A percentile compares a stretch with the other conserved stretches of the same genome.
Conservation (phyloP, 805 yeast species). For the Candida golubevii region DNA sequence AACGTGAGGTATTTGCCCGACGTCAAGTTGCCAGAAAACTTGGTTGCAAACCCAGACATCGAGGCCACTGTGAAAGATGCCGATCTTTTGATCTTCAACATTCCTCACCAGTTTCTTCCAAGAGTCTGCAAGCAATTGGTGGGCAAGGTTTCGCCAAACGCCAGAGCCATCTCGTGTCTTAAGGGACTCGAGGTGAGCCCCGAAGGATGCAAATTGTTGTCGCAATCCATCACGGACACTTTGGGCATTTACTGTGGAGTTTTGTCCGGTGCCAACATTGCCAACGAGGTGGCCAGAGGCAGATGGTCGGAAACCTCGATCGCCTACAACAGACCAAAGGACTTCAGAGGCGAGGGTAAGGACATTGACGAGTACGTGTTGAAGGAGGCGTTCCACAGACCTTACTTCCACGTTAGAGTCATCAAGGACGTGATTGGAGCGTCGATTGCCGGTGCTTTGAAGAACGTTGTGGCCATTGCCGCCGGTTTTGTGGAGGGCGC, state of each 20-base stretch:
- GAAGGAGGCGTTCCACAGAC: constrained; percentile 43
- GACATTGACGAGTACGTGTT: constrained; percentile 39
- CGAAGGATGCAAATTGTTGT: constrained; percentile 41
- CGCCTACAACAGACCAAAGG: constrained; percentile 37
- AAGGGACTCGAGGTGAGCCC: constrained; percentile 44
- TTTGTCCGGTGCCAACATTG: constrained; percentile 46
- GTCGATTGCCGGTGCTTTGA: constrained; percentile 45
- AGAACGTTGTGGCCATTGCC: constrained; percentile 43
- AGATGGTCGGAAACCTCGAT: constrained; percentile 47
- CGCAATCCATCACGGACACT: constrained; percentile 40
- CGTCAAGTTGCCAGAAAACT: constrained; percentile 38
- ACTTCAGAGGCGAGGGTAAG: constrained; percentile 38
- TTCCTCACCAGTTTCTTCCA: constrained; percentile 44
- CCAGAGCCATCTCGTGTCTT: constrained; percentile 43
- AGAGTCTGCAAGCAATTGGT: constrained; percentile 35
- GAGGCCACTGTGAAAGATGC: constrained; percentile 37
- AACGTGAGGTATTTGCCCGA: constrained; percentile 44
- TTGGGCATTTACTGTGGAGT: constrained; percentile 44
- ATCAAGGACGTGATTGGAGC: constrained; percentile 44
- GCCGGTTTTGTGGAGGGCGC: constrained; percentile 46
- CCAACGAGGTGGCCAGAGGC: constrained; percentile 43
- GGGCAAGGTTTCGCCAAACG: constrained; percentile 34
- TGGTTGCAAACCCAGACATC: constrained; percentile 38
- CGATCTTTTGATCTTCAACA: constrained; percentile 41
- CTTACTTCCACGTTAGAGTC: constrained; percentile 43